These are phyloP conservation scores for Boletus pseudo-olivaceus DNA, from an alignment of 768 basidiomycete genomes.

Conservation along the genomic window DNA sequence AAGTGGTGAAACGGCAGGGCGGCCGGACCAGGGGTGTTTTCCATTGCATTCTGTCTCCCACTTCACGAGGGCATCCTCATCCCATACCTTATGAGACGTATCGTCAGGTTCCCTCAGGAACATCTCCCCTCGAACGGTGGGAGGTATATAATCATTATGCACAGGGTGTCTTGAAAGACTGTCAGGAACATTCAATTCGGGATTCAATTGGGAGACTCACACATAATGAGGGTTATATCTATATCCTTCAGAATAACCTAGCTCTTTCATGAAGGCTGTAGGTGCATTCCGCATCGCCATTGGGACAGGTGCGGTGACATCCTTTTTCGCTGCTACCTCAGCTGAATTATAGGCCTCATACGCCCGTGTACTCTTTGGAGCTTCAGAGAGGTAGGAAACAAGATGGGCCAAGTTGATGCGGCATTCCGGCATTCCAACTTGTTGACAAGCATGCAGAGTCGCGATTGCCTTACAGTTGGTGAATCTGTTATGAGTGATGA, in stretches of 20 bases:
- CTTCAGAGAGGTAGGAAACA: conserved; percentile 75
- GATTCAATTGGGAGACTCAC: conserved; percentile 30
- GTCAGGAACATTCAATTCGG: not conserved
- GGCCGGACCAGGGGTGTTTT: conserved; percentile 48
- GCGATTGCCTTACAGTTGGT: conserved; percentile 51
- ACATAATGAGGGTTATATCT: conserved; percentile 57
- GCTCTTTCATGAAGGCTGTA: conserved; percentile 62
- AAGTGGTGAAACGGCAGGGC: conserved; percentile 6
- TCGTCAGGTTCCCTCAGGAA: conserved; percentile 48
- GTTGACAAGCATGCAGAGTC: conserved; percentile 60
- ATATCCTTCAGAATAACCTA: conserved; percentile 66
- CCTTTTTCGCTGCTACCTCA: conserved; percentile 54
- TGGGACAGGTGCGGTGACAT: conserved; percentile 59
- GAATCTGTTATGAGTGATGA: conserved; percentile 5
- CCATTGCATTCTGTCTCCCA: conserved; percentile 57
- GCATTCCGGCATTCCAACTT: conserved; percentile 80
- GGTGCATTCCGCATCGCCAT: conserved; percentile 76
- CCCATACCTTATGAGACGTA: conserved; percentile 49
- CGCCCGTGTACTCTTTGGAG: conserved; percentile 75
- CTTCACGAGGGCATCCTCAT: conserved; percentile 49
- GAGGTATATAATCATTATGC: conserved; percentile 58
- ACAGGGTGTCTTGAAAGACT: conserved; percentile 54
- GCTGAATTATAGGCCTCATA: conserved; percentile 77
- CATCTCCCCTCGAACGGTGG: conserved; percentile 38
- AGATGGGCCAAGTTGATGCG: conserved; percentile 75